These are phyloP conservation scores for Claviceps lovelessii DNA, from an alignment of 2,329 filamentous ascomycete species.

Conservation along the genomic window DNA sequence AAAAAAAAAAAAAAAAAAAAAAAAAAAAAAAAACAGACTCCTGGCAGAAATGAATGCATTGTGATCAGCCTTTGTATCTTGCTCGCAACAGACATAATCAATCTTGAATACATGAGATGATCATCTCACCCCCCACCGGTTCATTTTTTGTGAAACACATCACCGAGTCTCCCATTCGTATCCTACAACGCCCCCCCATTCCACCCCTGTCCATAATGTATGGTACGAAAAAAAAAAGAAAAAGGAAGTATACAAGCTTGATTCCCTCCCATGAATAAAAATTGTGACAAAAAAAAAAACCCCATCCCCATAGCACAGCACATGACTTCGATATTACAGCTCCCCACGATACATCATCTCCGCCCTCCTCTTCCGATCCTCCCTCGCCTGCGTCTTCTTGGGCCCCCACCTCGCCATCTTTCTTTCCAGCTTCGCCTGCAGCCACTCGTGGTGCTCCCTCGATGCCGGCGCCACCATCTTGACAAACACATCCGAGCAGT, in stretches of 20 bases:
- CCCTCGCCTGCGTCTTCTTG: slow-evolving; percentile 36
- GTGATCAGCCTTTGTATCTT: background rate
- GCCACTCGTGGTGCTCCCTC: slow-evolving; percentile 30
- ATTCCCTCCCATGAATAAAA: background rate
- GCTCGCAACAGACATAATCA: background rate
- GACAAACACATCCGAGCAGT: slow-evolving; percentile 42
- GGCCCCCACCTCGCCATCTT: slow-evolving; percentile 44
- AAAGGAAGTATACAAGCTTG: background rate
- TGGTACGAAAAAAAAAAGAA: background rate
- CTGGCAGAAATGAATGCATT: background rate
- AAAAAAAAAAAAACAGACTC: background rate
- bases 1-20: too few species aligned
- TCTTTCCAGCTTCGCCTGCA: slow-evolving; percentile 31
- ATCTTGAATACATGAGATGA: slow-evolving; percentile 3
- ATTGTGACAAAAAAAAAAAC: background rate
- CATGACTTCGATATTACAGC: slow-evolving; percentile 23
- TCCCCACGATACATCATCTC: slow-evolving; percentile 37
- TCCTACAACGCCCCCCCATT: background rate
- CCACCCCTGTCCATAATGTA: background rate
- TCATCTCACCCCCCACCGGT: background rate
- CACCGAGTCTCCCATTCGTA: background rate
- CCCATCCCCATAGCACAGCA: background rate
- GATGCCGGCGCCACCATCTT: slow-evolving; percentile 41
- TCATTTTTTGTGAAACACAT: background rate
- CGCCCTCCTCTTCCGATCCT: slow-evolving; percentile 40